Percentiles rank a stretch among this genome's conserved stretches.
Evolutionary conservation across 202 grass and related monocot species (phyloP).

Genomic region (Thinopyrum obtusiflorum): DNA sequence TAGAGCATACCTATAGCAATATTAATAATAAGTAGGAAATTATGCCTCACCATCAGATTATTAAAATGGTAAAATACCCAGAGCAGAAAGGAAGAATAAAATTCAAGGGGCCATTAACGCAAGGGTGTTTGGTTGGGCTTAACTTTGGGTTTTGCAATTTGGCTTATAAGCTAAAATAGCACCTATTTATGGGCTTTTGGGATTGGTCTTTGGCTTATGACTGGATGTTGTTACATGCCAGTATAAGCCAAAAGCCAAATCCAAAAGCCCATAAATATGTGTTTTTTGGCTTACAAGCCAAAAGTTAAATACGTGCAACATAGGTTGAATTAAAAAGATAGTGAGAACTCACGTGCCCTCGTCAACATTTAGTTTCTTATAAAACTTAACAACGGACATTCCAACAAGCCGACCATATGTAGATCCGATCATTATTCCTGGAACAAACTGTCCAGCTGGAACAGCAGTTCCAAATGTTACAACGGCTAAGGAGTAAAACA

Average conservation of each 20-base stretch:
- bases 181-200: too few species aligned
- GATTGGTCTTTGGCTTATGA: too few species aligned
- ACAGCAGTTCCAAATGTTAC: constrained; percentile 99
- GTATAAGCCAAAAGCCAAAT: too few species aligned
- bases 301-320: background rate
- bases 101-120: background rate
- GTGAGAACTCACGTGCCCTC: constrained; percentile 95
- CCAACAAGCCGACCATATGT: constrained; percentile 98
- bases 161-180: too few species aligned
- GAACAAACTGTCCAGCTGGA: constrained; percentile 97
- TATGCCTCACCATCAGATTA: constrained; percentile 9
- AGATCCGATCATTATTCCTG: constrained; percentile 99
- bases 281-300: too few species aligned
- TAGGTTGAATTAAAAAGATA: constrained; percentile 12
- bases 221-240: too few species aligned
- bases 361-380: constrained; percentile 91
- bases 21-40: constrained; percentile 33
- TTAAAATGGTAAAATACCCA: constrained; percentile 4
- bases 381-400: constrained; percentile 92
- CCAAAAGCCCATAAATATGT: too few species aligned
- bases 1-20: constrained; percentile 79
- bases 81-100: background rate
- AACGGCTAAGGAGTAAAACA: constrained; percentile 96
- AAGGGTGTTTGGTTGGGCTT: too few species aligned
- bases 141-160: too few species aligned